phyloP scores from a whole-genome alignment of 1,284 basidiomycete species.

The Austropuccinia psidii region DNA sequence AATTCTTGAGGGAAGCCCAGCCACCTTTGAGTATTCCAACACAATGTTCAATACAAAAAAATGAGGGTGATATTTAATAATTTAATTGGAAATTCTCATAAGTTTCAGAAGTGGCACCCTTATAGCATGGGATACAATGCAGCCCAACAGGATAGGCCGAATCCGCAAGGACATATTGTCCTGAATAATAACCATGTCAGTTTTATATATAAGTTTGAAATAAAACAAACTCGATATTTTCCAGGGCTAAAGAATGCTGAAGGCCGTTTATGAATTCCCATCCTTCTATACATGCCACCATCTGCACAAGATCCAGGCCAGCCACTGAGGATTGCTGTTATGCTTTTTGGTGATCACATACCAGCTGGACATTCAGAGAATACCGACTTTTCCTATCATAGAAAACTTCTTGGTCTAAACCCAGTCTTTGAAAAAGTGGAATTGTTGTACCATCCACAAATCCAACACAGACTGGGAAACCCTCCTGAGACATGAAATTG shows the following conservation, averaged over 20 bases:
- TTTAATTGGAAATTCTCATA: background rate
- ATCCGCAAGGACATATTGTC: background rate
- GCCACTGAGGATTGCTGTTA: too few species aligned
- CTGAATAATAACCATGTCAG: background rate
- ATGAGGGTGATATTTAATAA: background rate
- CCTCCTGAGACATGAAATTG: background rate
- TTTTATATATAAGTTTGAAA: too few species aligned
- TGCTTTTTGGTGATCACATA: background rate
- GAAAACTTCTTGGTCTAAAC: background rate
- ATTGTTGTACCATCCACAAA: slow-evolving; percentile 7
- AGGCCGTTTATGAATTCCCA: background rate
- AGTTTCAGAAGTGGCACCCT: background rate
- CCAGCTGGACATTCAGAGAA: background rate
- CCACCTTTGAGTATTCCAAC: background rate
- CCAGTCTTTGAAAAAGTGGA: background rate
- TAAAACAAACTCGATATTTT: background rate
- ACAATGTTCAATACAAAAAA: background rate
- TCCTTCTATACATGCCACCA: background rate
- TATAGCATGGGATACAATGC: background rate
- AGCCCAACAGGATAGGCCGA: background rate
- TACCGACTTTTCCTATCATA: background rate
- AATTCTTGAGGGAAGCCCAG: background rate
- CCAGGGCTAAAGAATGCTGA: slow-evolving; percentile 2
- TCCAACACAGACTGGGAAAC: background rate
- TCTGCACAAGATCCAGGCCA: background rate